Conservation (phyloP, 208 protist species). For the Acanthamoeba healyi region DNA sequence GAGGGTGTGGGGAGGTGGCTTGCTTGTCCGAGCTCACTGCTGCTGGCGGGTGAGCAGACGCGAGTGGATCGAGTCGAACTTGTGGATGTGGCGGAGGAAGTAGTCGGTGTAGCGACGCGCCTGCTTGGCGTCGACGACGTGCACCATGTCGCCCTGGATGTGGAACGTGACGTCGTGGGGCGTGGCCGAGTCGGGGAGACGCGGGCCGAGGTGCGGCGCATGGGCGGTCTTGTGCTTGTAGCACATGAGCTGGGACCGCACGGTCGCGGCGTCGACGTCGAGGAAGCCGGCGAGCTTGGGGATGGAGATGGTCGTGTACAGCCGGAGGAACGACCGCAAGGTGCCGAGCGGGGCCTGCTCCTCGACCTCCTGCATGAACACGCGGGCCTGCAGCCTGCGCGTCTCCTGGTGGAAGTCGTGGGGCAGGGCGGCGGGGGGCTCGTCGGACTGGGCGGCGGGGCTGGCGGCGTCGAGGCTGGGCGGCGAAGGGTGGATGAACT, state of each 20-base stretch:
- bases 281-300: slow-evolving; percentile 88
- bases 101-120: slow-evolving; percentile 72
- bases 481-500: slow-evolving; percentile 85
- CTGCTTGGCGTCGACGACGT: slow-evolving; percentile 79
- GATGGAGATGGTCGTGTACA: slow-evolving; percentile 91
- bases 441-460: neutral
- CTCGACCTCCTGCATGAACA: slow-evolving; percentile 89
- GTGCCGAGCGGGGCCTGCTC: slow-evolving; percentile 87
- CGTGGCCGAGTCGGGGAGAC: slow-evolving; percentile 28
- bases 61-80: slow-evolving; percentile 75
- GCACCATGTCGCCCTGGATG: slow-evolving; percentile 87
- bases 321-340: slow-evolving; percentile 89
- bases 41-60: neutral
- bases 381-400: slow-evolving; percentile 79
- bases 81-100: slow-evolving; percentile 83
- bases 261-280: slow-evolving; percentile 80
- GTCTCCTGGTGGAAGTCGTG: slow-evolving; percentile 65
- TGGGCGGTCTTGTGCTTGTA: slow-evolving; percentile 90
- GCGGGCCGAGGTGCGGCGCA: slow-evolving; percentile 73
- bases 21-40: neutral
- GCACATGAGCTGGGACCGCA: slow-evolving; percentile 82
- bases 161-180: slow-evolving; percentile 88
- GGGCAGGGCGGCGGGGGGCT: neutral
- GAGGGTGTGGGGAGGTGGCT: neutral
- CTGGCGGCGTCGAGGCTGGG: slow-evolving; percentile 71